Conservation (phyloP, 768 basidiomycete genomes). For the Collybia sordida region DNA sequence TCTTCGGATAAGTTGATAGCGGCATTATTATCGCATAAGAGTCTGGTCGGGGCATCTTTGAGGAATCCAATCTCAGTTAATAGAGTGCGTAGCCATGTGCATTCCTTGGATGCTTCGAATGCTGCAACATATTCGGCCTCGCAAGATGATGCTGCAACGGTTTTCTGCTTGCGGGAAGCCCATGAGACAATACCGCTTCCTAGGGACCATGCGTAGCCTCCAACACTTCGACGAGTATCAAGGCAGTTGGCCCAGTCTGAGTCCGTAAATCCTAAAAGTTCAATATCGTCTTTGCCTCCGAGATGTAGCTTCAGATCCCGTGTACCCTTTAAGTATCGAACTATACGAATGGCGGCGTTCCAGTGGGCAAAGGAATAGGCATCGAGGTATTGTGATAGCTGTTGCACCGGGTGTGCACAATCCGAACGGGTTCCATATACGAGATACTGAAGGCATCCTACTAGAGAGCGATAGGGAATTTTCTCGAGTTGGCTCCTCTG, state of each 20-base stretch:
- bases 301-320: background rate
- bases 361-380: slow-evolving; percentile 21
- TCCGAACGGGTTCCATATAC: slow-evolving; percentile 22
- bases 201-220: slow-evolving; percentile 32
- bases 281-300: slow-evolving; percentile 1
- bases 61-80: slow-evolving; percentile 6
- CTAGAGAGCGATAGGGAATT: slow-evolving; percentile 1
- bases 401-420: slow-evolving; percentile 21
- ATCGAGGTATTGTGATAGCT: slow-evolving; percentile 27
- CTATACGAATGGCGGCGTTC: slow-evolving; percentile 19
- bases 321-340: slow-evolving; percentile 14
- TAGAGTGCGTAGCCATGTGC: slow-evolving; percentile 11
- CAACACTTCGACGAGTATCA: slow-evolving; percentile 15
- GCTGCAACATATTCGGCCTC: slow-evolving; percentile 40
- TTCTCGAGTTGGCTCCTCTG: background rate
- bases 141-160: slow-evolving; percentile 22
- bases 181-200: slow-evolving; percentile 32
- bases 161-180: slow-evolving; percentile 30
- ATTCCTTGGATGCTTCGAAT: slow-evolving; percentile 15
- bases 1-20: slow-evolving; percentile 29
- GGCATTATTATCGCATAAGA: slow-evolving; percentile 29
- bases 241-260: slow-evolving; percentile 10
- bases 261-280: slow-evolving; percentile 12
- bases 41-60: slow-evolving; percentile 5
- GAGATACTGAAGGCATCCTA: slow-evolving; percentile 17